Evolutionary conservation across 441 rosid species (phyloP).

Genomic region (Gossypium gossypioides): DNA sequence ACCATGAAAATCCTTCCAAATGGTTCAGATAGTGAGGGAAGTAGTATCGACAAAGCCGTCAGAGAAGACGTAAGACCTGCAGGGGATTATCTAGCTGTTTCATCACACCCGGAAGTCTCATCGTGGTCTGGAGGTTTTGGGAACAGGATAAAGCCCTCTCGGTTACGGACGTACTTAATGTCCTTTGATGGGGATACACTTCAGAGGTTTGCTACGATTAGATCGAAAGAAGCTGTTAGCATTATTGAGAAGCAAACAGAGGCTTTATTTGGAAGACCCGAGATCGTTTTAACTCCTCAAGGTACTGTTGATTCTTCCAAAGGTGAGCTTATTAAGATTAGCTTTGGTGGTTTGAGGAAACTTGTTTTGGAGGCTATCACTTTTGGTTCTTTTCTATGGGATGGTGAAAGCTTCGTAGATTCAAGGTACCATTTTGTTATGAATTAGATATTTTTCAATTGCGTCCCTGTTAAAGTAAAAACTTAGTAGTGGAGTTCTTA

Average conservation of each 20-base stretch:
- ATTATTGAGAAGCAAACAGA: slow-evolving; percentile 91
- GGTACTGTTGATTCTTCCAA: slow-evolving; percentile 68
- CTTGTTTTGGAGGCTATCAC: slow-evolving; percentile 90
- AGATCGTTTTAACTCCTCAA: slow-evolving; percentile 53
- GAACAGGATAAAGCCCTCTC: slow-evolving; percentile 42
- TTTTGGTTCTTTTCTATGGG: slow-evolving; percentile 92
- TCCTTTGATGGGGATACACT: slow-evolving; percentile 88
- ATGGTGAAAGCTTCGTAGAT: slow-evolving; percentile 79
- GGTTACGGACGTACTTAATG: slow-evolving; percentile 78
- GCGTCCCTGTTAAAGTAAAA: not conserved
- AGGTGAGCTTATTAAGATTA: slow-evolving; percentile 62
- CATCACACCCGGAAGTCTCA: slow-evolving; percentile 57
- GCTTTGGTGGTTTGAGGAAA: slow-evolving; percentile 76
- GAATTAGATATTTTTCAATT: slow-evolving; percentile 26
- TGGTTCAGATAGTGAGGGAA: slow-evolving; percentile 27
- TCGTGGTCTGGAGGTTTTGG: slow-evolving; percentile 49
- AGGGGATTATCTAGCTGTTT: slow-evolving; percentile 23
- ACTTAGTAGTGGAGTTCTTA: slow-evolving; percentile 4
- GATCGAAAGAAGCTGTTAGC: slow-evolving; percentile 79
- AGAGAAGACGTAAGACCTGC: slow-evolving; percentile 22
- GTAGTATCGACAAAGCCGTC: slow-evolving; percentile 23
- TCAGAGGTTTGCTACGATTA: slow-evolving; percentile 74
- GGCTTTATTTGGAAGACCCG: slow-evolving; percentile 84
- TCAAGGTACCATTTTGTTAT: slow-evolving; percentile 76
- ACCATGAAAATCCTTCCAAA: slow-evolving; percentile 65